Evolutionary conservation across 257 asterid species (phyloP), one percentile per base, ranked within the genome.

Genomic region (Forsythia suspensa): DNA sequence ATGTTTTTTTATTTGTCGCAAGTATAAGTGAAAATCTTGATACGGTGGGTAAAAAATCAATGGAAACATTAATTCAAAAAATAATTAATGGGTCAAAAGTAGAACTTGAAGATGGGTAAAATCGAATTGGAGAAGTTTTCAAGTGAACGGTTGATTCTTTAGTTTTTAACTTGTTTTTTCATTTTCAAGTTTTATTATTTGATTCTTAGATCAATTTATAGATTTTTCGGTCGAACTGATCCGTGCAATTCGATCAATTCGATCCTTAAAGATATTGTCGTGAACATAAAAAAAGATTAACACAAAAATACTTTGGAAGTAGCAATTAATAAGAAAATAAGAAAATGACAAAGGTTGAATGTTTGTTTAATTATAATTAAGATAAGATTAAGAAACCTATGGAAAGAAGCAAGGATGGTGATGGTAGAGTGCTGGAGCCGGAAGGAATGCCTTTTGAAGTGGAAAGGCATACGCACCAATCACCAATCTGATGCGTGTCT

Each of bases 341-440:
- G 66, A 57, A 5, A 57, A n/a, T 2, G 29, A 57, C 66, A 6
- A 57, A 57, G 66, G 6, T 57, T 57, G 66, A n/a, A n/a, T n/a
- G 9, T 57, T 43, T 43, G 51, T 5, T 52, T 16, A 52, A 16
- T 52, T 55, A 18, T 16, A 52, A 16, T 52, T 55, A 18, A n/a
- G 65, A 55, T 55, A 15, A 51, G 61, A 51, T 55, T 55, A 65
- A 44, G 36, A 12, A 65, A 79, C 24, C 67, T 40, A 73, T 9
- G 42, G 76, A 21, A 5, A 46, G 71, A 81, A 76, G 86, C 75
- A 81, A 76, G 29, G 65, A 55, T 0, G 37, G 63, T 68, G 34
- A 29, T 29, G 34, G 34, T 71, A 70, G 84, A 81, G 90, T 82
- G 73, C 76, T 24, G 46, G 24, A 42, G 68, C 81, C 82, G 88